Conservation (phyloP, 352 stramenopile genomes). For the Phytophthora macrochlamydospora region DNA sequence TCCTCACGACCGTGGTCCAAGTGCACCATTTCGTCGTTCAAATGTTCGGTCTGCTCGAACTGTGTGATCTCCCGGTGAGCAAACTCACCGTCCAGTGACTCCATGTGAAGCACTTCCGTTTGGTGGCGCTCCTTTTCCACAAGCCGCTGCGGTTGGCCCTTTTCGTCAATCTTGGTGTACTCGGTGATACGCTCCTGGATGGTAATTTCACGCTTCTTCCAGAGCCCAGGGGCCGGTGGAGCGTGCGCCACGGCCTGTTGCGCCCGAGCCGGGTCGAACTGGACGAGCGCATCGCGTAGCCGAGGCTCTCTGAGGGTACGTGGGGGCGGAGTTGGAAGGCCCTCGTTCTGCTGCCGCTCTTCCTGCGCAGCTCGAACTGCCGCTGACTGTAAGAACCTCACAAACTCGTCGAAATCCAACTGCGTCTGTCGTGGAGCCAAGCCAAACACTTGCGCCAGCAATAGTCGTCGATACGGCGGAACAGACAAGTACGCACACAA, state of each 20-base stretch:
- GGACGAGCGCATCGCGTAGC: conserved; percentile 34
- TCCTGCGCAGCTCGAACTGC: conserved; percentile 51
- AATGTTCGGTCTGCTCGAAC: conserved; percentile 81
- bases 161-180: conserved; percentile 90
- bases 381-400: conserved; percentile 70
- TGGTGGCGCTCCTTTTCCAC: conserved; percentile 88
- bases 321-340: conserved; percentile 30
- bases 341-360: conserved; percentile 36
- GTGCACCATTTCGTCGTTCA: conserved; percentile 86
- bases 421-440: conserved; percentile 39
- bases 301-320: conserved; percentile 1
- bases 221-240: conserved; percentile 69
- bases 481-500: conserved; percentile 79
- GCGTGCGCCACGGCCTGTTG: conserved; percentile 42
- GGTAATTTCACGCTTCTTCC: conserved; percentile 89
- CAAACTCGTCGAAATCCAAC: conserved; percentile 61
- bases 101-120: conserved; percentile 87
- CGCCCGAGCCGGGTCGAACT: conserved; percentile 50
- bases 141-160: conserved; percentile 69
- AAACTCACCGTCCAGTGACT: conserved; percentile 78
- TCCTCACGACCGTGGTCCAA: conserved; percentile 80
- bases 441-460: conserved; percentile 61
- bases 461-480: conserved; percentile 60
- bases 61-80: conserved; percentile 87
- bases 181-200: conserved; percentile 88